Evolutionary conservation across 164 flowering plant species (phyloP).

Genomic region (Aristolochia contorta): DNA sequence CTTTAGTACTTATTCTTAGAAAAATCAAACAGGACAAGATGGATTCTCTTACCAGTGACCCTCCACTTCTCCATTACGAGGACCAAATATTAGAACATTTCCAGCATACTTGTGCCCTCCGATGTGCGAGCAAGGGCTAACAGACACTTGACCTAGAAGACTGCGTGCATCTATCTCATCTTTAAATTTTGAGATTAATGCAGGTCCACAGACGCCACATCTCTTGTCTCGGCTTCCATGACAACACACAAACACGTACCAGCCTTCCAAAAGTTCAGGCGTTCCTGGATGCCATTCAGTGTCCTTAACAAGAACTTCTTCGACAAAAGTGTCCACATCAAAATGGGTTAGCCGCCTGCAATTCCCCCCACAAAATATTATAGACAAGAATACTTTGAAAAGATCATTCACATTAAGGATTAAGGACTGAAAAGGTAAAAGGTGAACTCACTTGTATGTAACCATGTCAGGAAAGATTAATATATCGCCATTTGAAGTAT

Average conservation of each 20-base stretch:
- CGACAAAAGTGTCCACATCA: conserved; percentile 93
- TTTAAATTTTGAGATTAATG: conserved; percentile 53
- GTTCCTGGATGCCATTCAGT: conserved; percentile 80
- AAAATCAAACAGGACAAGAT: background rate
- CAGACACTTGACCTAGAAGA: conserved; percentile 64
- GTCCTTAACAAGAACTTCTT: conserved; percentile 87
- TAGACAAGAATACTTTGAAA: background rate
- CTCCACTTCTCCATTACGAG: conserved; percentile 35
- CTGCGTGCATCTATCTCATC: conserved; percentile 65
- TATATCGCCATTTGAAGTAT: conserved; percentile 94
- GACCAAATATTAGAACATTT: conserved; percentile 76
- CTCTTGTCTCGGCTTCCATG: conserved; percentile 87
- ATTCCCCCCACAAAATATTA: conserved; percentile 2
- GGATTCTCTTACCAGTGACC: conserved; percentile 70
- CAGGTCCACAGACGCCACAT: conserved; percentile 94
- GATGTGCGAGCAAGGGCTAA: conserved; percentile 88
- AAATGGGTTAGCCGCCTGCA: conserved; percentile 92
- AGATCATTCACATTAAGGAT: background rate
- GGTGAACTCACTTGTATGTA: conserved; percentile 74
- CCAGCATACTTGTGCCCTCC: conserved; percentile 95
- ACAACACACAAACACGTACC: conserved; percentile 76
- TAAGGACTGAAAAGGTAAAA: background rate
- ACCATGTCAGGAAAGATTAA: conserved; percentile 96
- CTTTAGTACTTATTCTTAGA: background rate
- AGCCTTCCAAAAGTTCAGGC: conserved; percentile 63